Base-by-base conservation (phyloP, 2,329 filamentous ascomycete genomes). In the Fusarium luffae region DNA sequence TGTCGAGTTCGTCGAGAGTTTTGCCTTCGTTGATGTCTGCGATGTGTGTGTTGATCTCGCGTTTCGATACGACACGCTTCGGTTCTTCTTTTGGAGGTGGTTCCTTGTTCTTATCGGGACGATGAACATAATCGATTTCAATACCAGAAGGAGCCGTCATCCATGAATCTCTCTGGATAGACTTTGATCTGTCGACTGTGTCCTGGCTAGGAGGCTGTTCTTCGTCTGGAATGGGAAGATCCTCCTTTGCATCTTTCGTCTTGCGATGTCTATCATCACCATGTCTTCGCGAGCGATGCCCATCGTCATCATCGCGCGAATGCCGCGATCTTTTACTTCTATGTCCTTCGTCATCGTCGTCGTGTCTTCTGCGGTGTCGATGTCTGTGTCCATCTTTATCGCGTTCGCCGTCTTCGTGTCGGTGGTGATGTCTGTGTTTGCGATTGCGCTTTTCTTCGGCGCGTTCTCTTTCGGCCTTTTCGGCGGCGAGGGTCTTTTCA, bases 101-200 rank as follows among this genome's bases (percentile, higher is more conserved):
- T 40, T 82, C 82, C 70, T 89, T 89, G 64, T 88, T 89, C 66
- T 86, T 85, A 2, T 81, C 80, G 6, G 82, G 83, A 64, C 88
- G 85, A 76, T 92, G 87, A 52, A 93, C 86, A 77, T 97, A 97
- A 76, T 98, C 94, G 60, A 98, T 85, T 55, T 94, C 91, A 37
- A 97, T 81, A 0, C 91, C 93, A 0, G 95, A 94, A 0, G 91
- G 60, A 0, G 60, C 91, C 63, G 94, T 91, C 96, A 99, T 99
- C 94, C 97, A 99, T 1, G 92, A 88, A 79, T 98, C 96, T 68
- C 97, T 89, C 71, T 90, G 86, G 32, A 90, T 74, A 2, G 80
- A 77, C 63, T 76, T 79, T 7, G 75, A 46, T 1, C 64, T 51
- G 9, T 76, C 71, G 3, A 76, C 67, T 0, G 69, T 18, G 9